Conservation (phyloP, 352 stramenopile genomes). For the Blastocystis sp. region DNA sequence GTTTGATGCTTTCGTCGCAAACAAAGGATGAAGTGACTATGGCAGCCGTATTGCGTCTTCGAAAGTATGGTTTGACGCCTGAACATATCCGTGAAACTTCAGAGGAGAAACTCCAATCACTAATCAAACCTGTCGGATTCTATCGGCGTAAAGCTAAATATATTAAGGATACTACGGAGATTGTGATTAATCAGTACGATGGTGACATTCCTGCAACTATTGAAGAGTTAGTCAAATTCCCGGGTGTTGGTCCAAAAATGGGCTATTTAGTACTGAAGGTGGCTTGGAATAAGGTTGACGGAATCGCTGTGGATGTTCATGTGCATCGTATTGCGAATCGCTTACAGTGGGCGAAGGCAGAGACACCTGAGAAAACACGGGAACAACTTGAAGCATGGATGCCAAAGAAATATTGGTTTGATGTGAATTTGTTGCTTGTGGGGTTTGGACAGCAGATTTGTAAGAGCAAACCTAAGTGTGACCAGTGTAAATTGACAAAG, state of each 20-base stretch:
- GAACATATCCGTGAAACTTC: conserved; percentile 77
- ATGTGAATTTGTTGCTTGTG: conserved; percentile 85
- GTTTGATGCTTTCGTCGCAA: conserved; percentile 90
- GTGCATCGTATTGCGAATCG: conserved; percentile 90
- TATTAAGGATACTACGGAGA: conserved; percentile 77
- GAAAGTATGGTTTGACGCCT: conserved; percentile 74
- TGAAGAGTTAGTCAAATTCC: conserved; percentile 78
- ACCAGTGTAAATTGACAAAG: conserved; percentile 70
- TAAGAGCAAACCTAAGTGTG: conserved; percentile 72
- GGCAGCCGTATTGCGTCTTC: conserved; percentile 67
- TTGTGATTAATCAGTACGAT: conserved; percentile 70
- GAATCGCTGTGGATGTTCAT: conserved; percentile 91
- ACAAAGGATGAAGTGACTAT: conserved; percentile 84
- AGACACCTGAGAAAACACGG: conserved; percentile 85
- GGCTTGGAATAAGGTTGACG: conserved; percentile 75
- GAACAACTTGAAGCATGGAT: conserved; percentile 86
- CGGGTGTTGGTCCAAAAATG: conserved; percentile 91
- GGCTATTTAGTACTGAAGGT: conserved; percentile 85
- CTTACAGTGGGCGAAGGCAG: conserved; percentile 83
- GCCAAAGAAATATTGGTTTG: conserved; percentile 76
- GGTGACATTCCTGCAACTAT: conserved; percentile 82
- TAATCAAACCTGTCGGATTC: conserved; percentile 86
- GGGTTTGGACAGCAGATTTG: conserved; percentile 88
- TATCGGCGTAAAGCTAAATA: conserved; percentile 90
- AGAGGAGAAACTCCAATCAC: conserved; percentile 73